Evolutionary conservation across 140 eudicot genomes (phyloP), one percentile per base, ranked within the genome.

Genomic region (Flaveria floridana): DNA sequence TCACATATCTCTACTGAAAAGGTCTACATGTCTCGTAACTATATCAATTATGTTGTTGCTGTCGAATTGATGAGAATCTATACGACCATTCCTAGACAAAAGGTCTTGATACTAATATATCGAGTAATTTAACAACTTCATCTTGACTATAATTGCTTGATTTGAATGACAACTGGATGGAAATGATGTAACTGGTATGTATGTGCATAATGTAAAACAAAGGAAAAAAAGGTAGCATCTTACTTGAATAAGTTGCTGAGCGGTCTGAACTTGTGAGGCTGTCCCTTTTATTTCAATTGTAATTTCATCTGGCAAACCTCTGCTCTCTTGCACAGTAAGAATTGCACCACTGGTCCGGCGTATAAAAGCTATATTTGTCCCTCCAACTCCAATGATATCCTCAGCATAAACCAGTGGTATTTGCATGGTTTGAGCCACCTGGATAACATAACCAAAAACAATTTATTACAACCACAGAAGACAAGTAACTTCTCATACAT

Each of bases 191-290:
- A 50, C 14, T 14, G 56, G 56, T 6, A 7, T 55, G 25, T 6
- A 55, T 52, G 59, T 52, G 25, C 7, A 55, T 55, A 6, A 18
- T 18, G 12, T 12, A 18, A 55, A 55, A 7, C 26, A 68, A 30
- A 14, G 47, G 55, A 75, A 59, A 71, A 11, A 3, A 39, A 69
- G 65, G 53, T 11, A 47, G 15, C 16, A 47, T 12, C 16, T 47
- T 3, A 81, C 97, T 86, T 91, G 92, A 76, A 91, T 91, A 41
- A 91, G 92, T 69, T 88, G 90, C 72, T 91, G 83, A 42, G 97
- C 97, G 0, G 85, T 68, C 82, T 85, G 92, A 62, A 91, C 97
- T 73, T 91, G 88, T n/a, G 80, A 71, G 0, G 95, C 57, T 20
- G 89, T 88, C 28, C 97, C 97, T 61, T 85, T 91, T 1, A 91